Evolutionary conservation across 768 basidiomycete species (phyloP).

Genomic region (Calocybe gangraenosa): DNA sequence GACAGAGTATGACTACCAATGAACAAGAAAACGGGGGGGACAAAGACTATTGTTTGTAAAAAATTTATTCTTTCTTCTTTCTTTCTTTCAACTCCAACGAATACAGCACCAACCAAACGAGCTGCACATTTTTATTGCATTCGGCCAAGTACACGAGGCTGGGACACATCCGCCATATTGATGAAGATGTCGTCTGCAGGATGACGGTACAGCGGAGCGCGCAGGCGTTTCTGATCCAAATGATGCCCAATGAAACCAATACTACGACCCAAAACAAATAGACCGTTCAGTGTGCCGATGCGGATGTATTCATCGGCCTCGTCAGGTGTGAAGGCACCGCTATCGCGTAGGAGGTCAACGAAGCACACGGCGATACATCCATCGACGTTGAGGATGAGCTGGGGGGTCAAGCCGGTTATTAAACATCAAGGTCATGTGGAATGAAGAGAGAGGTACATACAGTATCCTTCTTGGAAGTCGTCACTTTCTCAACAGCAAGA

Average conservation of each 20-base stretch:
- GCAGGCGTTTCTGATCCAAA: conserved; percentile 94
- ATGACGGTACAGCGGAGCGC: conserved; percentile 90
- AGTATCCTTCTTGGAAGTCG: conserved; percentile 96
- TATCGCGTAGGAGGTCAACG: conserved; percentile 89
- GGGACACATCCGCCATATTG: conserved; percentile 83
- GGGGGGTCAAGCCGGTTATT: not conserved
- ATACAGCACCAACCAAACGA: too few relatives aligned
- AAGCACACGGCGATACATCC: conserved; percentile 96
- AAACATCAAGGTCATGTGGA: conserved; percentile 5
- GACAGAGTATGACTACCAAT: too few relatives aligned
- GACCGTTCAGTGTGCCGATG: conserved; percentile 92
- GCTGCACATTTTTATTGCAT: conserved; percentile 30
- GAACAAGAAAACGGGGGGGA: too few relatives aligned
- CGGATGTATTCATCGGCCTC: conserved; percentile 98
- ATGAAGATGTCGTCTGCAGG: conserved; percentile 96
- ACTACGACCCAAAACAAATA: conserved; percentile 96
- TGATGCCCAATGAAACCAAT: conserved; percentile 98
- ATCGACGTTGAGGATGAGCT: conserved; percentile 95
- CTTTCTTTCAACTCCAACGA: too few relatives aligned
- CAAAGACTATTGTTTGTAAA: too few relatives aligned
- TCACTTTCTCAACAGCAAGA: conserved; percentile 95
- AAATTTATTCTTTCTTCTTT: too few relatives aligned
- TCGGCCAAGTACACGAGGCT: conserved; percentile 72
- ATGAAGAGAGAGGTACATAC: conserved; percentile 31
- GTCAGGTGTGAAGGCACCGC: conserved; percentile 91